Conservation (phyloP, 305 asterid genomes). For the Nicotiana rustica region DNA sequence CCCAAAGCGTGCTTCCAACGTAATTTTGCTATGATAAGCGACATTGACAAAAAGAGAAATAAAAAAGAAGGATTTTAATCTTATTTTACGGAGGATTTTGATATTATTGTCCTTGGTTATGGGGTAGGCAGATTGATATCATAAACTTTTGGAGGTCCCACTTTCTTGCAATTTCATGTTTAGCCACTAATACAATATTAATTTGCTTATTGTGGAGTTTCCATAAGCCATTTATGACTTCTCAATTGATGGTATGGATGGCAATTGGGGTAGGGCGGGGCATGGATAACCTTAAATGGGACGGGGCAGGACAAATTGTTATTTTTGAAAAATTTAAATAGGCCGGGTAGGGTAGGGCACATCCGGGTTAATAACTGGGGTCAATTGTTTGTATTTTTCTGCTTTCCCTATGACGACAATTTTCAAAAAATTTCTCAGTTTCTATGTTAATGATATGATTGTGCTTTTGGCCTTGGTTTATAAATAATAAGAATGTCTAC, state of each 20-base stretch:
- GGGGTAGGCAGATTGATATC: background rate
- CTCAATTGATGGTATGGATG: background rate
- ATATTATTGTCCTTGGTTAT: background rate
- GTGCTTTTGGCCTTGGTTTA: background rate
- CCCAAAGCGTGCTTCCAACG: background rate
- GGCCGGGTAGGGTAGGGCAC: too few relatives aligned
- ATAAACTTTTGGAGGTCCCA: background rate
- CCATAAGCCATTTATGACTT: background rate
- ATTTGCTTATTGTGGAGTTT: background rate
- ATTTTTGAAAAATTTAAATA: too few relatives aligned
- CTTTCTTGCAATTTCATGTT: background rate
- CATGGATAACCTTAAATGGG: too few relatives aligned
- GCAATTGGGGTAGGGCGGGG: too few relatives aligned
- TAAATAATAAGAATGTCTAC: background rate
- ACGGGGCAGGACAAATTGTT: too few relatives aligned
- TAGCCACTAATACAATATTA: background rate
- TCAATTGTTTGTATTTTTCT: background rate
- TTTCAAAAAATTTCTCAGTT: too few relatives aligned
- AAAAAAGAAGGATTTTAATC: background rate
- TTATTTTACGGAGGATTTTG: background rate
- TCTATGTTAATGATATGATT: background rate
- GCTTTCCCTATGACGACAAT: background rate
- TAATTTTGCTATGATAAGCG: background rate
- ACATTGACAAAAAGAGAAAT: conserved; percentile 2
- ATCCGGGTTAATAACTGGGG: too few relatives aligned